A percentile compares a stretch with the other conserved stretches of the same genome.
These are phyloP conservation scores for Aristolochia fimbriata DNA, from an alignment of 164 flowering plant species.

Conservation along the genomic window DNA sequence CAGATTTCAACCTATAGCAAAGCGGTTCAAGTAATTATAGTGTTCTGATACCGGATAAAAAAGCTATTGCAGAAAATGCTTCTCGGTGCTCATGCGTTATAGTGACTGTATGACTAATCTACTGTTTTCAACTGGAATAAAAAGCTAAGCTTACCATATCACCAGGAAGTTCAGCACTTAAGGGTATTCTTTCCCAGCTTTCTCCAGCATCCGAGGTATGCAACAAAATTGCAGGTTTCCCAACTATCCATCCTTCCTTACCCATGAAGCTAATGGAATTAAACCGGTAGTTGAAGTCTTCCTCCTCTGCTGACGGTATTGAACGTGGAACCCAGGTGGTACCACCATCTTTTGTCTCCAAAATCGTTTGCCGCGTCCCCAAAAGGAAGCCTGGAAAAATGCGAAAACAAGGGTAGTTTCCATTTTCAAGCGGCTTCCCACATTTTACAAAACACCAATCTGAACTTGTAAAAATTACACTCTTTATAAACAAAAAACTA, in stretches of 20 bases:
- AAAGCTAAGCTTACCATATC: constrained; percentile 52
- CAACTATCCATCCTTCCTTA: constrained; percentile 96
- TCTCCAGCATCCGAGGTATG: constrained; percentile 86
- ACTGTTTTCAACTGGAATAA: background rate
- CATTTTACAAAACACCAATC: background rate
- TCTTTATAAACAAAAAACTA: background rate
- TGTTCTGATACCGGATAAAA: too few relatives aligned
- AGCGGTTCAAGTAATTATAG: too few relatives aligned
- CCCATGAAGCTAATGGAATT: constrained; percentile 86
- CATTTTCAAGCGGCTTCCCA: too few relatives aligned
- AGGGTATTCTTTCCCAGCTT: constrained; percentile 82
- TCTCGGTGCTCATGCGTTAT: too few relatives aligned
- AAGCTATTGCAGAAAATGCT: too few relatives aligned
- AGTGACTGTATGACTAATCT: too few relatives aligned
- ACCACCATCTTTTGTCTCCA: constrained; percentile 98
- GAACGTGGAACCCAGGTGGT: constrained; percentile 89
- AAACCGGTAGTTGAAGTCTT: constrained; percentile 93
- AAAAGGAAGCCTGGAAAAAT: constrained; percentile 55
- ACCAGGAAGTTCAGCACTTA: constrained; percentile 92
- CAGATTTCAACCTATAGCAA: too few relatives aligned
- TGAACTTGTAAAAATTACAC: background rate
- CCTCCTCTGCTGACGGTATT: constrained; percentile 91
- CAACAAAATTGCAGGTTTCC: constrained; percentile 88
- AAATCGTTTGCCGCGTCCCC: constrained; percentile 93
- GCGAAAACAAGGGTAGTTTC: background rate